Conservation (phyloP, 805 yeast species). For the Metschnikowia dekortorum region DNA sequence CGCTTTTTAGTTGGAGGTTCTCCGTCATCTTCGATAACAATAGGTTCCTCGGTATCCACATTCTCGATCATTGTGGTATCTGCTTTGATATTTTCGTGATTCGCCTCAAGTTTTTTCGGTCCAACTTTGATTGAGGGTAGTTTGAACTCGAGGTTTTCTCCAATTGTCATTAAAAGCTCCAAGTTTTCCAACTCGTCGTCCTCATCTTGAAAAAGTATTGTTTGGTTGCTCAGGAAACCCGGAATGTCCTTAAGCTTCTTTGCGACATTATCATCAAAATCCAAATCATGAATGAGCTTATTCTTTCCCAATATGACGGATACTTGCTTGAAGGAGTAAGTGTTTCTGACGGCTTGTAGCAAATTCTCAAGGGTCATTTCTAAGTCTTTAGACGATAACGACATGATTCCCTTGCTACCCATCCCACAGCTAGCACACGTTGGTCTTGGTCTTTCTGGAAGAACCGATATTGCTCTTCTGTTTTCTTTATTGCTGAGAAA, state of each 20-base stretch:
- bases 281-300: constrained; percentile 73
- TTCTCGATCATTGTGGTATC: constrained; percentile 3
- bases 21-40: constrained; percentile 3
- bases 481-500: constrained; percentile 46
- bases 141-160: not conserved
- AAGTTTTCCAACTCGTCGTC: constrained; percentile 59
- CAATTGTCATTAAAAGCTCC: constrained; percentile 51
- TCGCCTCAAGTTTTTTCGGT: constrained; percentile 1
- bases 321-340: constrained; percentile 55
- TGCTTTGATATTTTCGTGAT: not conserved
- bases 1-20: constrained; percentile 16
- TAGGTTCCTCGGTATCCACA: constrained; percentile 1
- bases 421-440: constrained; percentile 65
- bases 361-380: constrained; percentile 45
- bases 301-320: constrained; percentile 56
- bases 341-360: constrained; percentile 43
- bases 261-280: constrained; percentile 73
- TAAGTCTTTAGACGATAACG: constrained; percentile 37
- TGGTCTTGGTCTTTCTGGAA: constrained; percentile 57
- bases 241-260: constrained; percentile 39
- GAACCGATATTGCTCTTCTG: constrained; percentile 62
- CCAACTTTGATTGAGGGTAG: constrained; percentile 19
- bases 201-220: constrained; percentile 74
- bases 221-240: constrained; percentile 57
- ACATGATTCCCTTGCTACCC: constrained; percentile 27